Conservation (phyloP, 2,329 filamentous ascomycete species). For the Davidsoniella eucalypti region DNA sequence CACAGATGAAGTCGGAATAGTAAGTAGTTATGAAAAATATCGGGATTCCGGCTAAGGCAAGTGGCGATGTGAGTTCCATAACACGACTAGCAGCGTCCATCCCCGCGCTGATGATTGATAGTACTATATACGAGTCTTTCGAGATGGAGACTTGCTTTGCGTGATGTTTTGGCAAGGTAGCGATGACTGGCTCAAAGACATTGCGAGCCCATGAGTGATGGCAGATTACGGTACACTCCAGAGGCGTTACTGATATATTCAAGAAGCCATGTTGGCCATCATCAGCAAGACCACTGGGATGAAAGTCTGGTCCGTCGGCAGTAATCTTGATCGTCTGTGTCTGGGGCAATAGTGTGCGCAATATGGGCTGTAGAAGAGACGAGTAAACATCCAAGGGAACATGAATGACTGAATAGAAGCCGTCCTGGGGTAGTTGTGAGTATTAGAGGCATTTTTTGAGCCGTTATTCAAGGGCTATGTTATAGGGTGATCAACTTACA, state of each 20-base stretch:
- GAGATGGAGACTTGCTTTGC: constrained; percentile 53
- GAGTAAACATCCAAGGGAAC: constrained; percentile 68
- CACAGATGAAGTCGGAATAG: constrained; percentile 91
- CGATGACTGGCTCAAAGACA: constrained; percentile 59
- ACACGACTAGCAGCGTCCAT: constrained; percentile 85
- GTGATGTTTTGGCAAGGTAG: constrained; percentile 38
- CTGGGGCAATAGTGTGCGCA: constrained; percentile 66
- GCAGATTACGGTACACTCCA: constrained; percentile 87
- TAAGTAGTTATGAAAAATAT: constrained; percentile 99
- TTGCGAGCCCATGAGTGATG: constrained; percentile 55
- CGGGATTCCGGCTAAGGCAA: constrained; percentile 81
- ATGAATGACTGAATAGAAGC: constrained; percentile 74
- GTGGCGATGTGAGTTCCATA: constrained; percentile 74
- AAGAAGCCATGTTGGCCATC: constrained; percentile 57
- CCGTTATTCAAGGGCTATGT: neutral
- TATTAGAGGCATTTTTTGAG: neutral
- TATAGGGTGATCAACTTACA: constrained; percentile 24
- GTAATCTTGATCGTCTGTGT: constrained; percentile 25
- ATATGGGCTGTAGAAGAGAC: constrained; percentile 67
- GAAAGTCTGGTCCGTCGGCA: constrained; percentile 16
- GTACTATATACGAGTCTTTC: constrained; percentile 67
- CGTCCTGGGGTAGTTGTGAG: constrained; percentile 42
- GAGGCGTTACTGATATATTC: constrained; percentile 81
- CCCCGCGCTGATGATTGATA: constrained; percentile 78
- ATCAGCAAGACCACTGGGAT: constrained; percentile 16